Base-by-base conservation (phyloP, 805 yeast species). In the Zygoascus ofunaensis region DNA sequence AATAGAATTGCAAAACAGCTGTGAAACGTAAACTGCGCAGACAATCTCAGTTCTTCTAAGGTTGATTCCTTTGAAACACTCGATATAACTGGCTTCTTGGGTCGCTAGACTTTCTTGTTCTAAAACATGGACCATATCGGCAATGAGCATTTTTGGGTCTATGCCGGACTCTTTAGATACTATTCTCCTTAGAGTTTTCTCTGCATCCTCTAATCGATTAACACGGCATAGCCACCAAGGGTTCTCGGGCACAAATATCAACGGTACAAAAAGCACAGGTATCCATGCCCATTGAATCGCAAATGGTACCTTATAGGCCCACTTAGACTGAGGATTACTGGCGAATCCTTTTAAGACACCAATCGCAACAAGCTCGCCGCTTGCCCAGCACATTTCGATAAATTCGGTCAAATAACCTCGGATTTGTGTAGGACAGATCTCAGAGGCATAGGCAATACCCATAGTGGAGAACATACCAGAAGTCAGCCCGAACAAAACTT, bases 401-500 rank as follows among this genome's bases (percentile, higher is more conserved):
- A 64, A 70, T 4, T 77, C 66, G 12, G 80, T 69, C 42, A 76
- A 61, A 49, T 72, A 72, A 33, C 64, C 61, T 48, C 80, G 65
- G 42, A 76, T 60, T 5, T 66, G 68, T 7, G 71, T 54, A 0
- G 80, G 80, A 50, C 77, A 69, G 21, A 75, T 73, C 52, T 76
- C 82, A n/a, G 77, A 63, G 18, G 80, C 77, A 52, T 76, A 76
- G 1, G 76, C 58, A 4, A 74, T 69, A 2, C 74, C 65, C 50
- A 76, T 55, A 22, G 74, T 66, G 44, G 68, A 73, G 52, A 74
- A 74, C 5, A 67, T 63, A 42, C 82, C 81, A 75, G 77, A 75
- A 4, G 72, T 69, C 32, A 76, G 30, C 4, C 61, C 55, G 34
- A 66, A 55, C 12, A 68, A 52, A 22, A 68, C 49, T 49, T 66